Conservation (phyloP, 129 eudicot genomes). For the Smallanthus sonchifolius region DNA sequence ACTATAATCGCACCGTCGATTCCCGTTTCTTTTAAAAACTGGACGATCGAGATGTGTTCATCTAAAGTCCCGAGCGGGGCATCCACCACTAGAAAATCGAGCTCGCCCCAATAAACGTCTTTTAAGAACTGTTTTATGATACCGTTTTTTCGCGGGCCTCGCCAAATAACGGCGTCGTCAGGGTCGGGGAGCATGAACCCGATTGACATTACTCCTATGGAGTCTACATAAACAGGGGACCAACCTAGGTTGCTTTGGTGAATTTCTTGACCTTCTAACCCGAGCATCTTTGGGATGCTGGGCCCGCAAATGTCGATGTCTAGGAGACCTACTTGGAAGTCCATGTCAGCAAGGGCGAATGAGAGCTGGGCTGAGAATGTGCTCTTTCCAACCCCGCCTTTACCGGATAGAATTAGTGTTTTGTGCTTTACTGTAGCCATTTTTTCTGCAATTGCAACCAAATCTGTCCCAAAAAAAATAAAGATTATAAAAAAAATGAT, state of each 20-base stretch:
- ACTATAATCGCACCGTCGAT: constrained; percentile 90
- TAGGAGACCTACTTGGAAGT: constrained; percentile 82
- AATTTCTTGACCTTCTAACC: constrained; percentile 89
- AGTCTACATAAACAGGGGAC: constrained; percentile 90
- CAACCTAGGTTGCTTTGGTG: constrained; percentile 88
- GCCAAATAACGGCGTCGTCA: constrained; percentile 84
- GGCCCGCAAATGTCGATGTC: constrained; percentile 96
- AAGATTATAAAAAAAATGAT: background rate
- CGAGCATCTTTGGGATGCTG: constrained; percentile 95
- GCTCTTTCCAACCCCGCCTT: constrained; percentile 97
- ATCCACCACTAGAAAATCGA: constrained; percentile 81
- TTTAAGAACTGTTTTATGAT: constrained; percentile 77
- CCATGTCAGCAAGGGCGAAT: constrained; percentile 77
- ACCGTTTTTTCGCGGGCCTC: constrained; percentile 91
- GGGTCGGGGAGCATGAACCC: constrained; percentile 96
- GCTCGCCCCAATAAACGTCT: constrained; percentile 92
- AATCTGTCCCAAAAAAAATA: constrained; percentile 40
- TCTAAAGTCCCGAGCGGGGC: constrained; percentile 97
- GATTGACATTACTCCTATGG: constrained; percentile 93
- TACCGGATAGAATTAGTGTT: constrained; percentile 78
- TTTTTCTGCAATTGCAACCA: constrained; percentile 71
- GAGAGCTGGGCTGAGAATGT: constrained; percentile 94
- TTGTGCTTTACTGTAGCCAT: constrained; percentile 96
- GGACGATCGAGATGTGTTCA: constrained; percentile 83
- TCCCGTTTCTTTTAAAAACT: constrained; percentile 76